Conservation (phyloP, 1,139 yeast genomes). For the Zygoascus hellenicus region DNA sequence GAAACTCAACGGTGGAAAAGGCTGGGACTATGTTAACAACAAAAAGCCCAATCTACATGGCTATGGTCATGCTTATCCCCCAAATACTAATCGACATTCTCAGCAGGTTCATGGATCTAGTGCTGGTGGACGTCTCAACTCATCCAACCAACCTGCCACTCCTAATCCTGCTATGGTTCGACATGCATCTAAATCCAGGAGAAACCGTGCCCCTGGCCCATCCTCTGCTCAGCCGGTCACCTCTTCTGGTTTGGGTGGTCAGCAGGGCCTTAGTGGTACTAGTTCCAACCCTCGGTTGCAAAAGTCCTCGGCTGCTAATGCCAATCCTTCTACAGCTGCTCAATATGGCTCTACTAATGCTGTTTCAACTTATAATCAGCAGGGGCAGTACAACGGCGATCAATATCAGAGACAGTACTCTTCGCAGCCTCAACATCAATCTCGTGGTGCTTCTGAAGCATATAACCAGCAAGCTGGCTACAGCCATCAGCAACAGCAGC, state of each 20-base stretch:
- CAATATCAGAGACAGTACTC: slow-evolving; percentile 17
- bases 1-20: slow-evolving; percentile 84
- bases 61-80: slow-evolving; percentile 68
- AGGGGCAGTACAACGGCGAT: slow-evolving; percentile 20
- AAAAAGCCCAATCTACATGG: slow-evolving; percentile 90
- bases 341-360: slow-evolving; percentile 13
- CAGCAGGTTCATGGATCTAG: slow-evolving; percentile 24
- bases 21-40: slow-evolving; percentile 80
- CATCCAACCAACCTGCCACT: slow-evolving; percentile 25
- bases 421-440: slow-evolving; percentile 18
- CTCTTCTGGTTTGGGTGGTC: slow-evolving; percentile 1
- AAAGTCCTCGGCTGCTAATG: slow-evolving; percentile 4
- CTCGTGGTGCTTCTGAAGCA: slow-evolving; percentile 15
- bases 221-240: slow-evolving; percentile 4
- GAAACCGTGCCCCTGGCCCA: slow-evolving; percentile 18
- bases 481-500: slow-evolving; percentile 20
- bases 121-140: slow-evolving; percentile 22
- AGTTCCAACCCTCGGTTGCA: slow-evolving; percentile 10
- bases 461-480: slow-evolving; percentile 11
- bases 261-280: slow-evolving; percentile 2
- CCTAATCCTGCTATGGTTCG: slow-evolving; percentile 31
- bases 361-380: slow-evolving; percentile 1
- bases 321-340: slow-evolving; percentile 12
- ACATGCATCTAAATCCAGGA: slow-evolving; percentile 31
- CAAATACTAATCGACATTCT: slow-evolving; percentile 28